These are phyloP conservation scores for Colletotrichum shisoi DNA, from an alignment of 2,329 filamentous ascomycete genomes.

Conservation along the genomic window DNA sequence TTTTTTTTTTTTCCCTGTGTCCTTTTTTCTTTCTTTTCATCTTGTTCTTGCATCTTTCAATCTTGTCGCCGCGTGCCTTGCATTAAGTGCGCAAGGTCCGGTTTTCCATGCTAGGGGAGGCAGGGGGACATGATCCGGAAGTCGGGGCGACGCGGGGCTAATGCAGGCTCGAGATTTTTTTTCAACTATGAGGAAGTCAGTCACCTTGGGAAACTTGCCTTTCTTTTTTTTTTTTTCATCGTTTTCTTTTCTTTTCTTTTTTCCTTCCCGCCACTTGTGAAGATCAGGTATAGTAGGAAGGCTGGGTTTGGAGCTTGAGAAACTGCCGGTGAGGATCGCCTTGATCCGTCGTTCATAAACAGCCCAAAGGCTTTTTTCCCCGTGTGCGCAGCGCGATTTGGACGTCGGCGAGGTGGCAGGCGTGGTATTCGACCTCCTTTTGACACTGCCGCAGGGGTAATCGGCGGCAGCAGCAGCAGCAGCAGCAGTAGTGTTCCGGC, in stretches of 20 bases:
- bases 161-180: neutral
- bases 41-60: neutral
- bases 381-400: neutral
- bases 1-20: neutral
- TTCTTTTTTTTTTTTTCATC: neutral
- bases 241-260: no score
- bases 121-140: neutral
- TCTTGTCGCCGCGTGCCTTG: neutral
- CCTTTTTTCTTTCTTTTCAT: neutral
- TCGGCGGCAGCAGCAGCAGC: no score
- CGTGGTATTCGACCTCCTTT: neutral
- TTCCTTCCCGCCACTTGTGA: neutral
- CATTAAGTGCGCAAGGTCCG: constrained; percentile 12
- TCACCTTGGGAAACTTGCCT: neutral
- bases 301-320: neutral
- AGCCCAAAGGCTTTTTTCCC: neutral
- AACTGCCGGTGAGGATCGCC: neutral
- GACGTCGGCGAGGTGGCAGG: neutral
- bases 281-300: neutral
- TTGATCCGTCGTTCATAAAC: neutral
- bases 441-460: neutral
- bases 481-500: neutral
- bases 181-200: neutral
- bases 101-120: neutral
- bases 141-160: neutral